Evolutionary conservation across 495 filamentous ascomycete species (phyloP), one percentile per base, ranked within the genome.

Genomic region (Neurospora tetrasperma): DNA sequence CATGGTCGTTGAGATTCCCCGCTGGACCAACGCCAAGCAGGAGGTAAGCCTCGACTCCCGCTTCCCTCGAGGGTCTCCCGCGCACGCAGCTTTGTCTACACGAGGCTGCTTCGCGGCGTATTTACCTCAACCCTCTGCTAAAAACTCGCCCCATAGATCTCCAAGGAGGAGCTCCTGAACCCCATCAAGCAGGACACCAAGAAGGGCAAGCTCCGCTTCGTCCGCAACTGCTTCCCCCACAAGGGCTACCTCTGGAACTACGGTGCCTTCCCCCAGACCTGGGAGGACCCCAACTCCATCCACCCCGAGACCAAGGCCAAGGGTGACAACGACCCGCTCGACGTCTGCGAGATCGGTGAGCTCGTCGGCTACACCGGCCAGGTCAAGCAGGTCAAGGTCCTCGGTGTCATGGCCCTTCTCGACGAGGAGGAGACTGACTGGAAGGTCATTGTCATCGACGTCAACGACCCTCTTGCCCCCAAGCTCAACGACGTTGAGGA

Each of bases 191-290:
- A 94, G 83, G 91, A 94, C 82, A 85, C 88, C 78, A 94, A 94
- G 90, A 94, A 94, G 85, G 92, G 92, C 84, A 94, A 93, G 86
- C 94, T 98, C 74, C 93, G 96, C 76, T 99, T 90, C 82, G 96
- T 99, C 83, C 93, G 96, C 84, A 99, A 99, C 90, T 98, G 96
- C 90, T 99, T 99, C 89, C 96, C 96, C 76, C 96, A 99, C 90
- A 97, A 98, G 89, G 96, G 96, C 71, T 99, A 98, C 83, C 92
- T 98, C 76, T 99, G 96, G 96, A 99, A 98, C 89, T 99, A 99
- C 83, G 96, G 96, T 84, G 93, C 94, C 84, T 98, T 99, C 90
- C 96, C 96, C 78, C 76, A 97, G 94, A 99, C 96, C 75, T 99
- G 96, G 96, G 96, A 99, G 85, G 96, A 99, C 86, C 96, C 96